A percentile compares a stretch with the other conserved stretches of the same genome.
phyloP scores from a whole-genome alignment of 2,329 filamentous ascomycete genomes.

The Thielaviopsis punctulata region DNA sequence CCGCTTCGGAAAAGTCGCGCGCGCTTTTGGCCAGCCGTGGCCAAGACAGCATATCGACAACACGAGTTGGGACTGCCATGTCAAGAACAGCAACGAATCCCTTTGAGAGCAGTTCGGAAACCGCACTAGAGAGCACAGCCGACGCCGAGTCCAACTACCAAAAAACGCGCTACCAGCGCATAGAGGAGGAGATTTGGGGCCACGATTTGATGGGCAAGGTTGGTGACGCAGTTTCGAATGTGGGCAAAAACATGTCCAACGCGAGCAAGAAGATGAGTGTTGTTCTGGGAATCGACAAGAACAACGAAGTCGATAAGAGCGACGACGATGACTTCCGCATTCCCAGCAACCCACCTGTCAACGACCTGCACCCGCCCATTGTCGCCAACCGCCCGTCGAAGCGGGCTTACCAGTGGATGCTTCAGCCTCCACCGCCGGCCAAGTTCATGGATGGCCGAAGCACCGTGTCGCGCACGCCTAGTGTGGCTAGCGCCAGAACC shows the following conservation, averaged over 20 bases:
- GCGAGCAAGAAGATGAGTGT: conserved; percentile 37
- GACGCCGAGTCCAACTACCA: conserved; percentile 10
- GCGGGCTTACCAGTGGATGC: conserved; percentile 73
- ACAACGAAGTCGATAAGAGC: conserved; percentile 31
- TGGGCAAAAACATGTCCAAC: conserved; percentile 23
- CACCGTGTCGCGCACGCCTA: conserved; percentile 45
- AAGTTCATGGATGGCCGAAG: conserved; percentile 83
- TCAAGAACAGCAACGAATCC: conserved; percentile 17
- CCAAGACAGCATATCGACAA: conserved; percentile 10
- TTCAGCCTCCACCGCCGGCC: conserved; percentile 77
- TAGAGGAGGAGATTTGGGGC: conserved; percentile 79
- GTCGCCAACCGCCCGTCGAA: conserved; percentile 56
- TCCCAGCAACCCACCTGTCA: conserved; percentile 53
- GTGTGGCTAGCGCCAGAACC: conserved; percentile 27
- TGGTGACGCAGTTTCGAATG: conserved; percentile 15
- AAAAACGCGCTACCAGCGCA: conserved; percentile 57
- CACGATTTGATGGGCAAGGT: conserved; percentile 24
- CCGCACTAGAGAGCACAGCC: conserved; percentile 7
- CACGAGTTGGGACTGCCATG: conserved; percentile 47
- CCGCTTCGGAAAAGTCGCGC: conserved; percentile 16
- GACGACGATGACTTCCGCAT: conserved; percentile 43
- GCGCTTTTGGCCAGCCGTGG: conserved; percentile 6
- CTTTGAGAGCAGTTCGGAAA: conserved; percentile 11
- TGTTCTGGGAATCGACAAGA: conserved; percentile 33
- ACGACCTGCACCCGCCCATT: conserved; percentile 72